Evolutionary conservation across 225 moss, liverwort and hornwort genomes (phyloP).

Genomic region (Straminergon stramineum): DNA sequence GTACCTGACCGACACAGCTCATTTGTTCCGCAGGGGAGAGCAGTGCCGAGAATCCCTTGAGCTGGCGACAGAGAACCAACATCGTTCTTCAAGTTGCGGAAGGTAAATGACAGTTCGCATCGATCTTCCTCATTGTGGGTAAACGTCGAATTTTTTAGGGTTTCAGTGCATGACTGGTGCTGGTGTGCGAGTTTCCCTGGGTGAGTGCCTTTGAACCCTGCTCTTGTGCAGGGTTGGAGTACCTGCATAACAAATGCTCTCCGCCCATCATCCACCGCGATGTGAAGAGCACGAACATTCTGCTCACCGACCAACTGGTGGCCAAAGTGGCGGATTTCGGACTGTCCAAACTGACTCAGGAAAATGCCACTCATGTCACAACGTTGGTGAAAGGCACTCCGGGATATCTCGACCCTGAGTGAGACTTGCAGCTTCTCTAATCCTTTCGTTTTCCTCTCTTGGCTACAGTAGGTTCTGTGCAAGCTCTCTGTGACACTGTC

Average conservation of each 20-base stretch:
- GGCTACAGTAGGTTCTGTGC: neutral
- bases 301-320: neutral
- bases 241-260: neutral
- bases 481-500: too few relatives aligned
- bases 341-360: neutral
- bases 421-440: neutral
- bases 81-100: neutral
- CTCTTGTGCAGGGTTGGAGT: neutral
- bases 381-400: neutral
- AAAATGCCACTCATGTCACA: neutral
- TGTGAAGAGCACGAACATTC: neutral
- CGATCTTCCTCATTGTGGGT: too few relatives aligned
- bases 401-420: neutral
- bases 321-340: neutral
- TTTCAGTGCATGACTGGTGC: neutral
- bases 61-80: neutral
- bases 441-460: neutral
- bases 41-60: neutral
- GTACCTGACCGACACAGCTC: neutral
- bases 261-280: neutral
- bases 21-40: neutral
- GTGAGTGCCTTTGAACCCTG: neutral
- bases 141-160: neutral
- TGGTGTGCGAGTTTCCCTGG: neutral
- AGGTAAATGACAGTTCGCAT: neutral